Evolutionary conservation across 257 asterid species (phyloP).

Genomic region (Datura wrightii): DNA sequence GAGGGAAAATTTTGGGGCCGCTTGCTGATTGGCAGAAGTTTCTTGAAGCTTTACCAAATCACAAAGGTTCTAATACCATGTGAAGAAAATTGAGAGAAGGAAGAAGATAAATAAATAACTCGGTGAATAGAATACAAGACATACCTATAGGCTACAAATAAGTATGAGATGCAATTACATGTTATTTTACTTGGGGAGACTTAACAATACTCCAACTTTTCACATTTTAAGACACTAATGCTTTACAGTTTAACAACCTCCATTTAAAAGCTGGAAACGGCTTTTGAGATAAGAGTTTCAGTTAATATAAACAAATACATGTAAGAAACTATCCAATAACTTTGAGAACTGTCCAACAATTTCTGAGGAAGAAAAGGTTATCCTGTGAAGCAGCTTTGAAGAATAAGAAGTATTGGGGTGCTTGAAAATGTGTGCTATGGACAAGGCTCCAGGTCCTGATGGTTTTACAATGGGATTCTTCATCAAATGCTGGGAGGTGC

Average conservation of each 20-base stretch:
- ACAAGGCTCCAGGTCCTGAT: no score
- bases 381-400: no score
- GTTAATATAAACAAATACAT: background rate
- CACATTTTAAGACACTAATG: background rate
- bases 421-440: no score
- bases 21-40: background rate
- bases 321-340: no score
- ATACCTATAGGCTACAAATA: background rate
- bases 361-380: no score
- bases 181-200: background rate
- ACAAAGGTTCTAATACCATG: background rate
- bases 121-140: conserved; percentile 15
- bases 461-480: no score
- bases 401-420: no score
- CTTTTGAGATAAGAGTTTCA: background rate
- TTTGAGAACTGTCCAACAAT: no score
- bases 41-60: background rate
- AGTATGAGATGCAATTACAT: background rate
- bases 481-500: no score
- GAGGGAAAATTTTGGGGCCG: background rate
- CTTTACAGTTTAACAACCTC: background rate
- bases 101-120: background rate
- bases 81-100: conserved; percentile 13
- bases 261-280: background rate
- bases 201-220: background rate